Base-by-base conservation (phyloP, 352 stramenopile species). In the Aphanomyces invadans region DNA sequence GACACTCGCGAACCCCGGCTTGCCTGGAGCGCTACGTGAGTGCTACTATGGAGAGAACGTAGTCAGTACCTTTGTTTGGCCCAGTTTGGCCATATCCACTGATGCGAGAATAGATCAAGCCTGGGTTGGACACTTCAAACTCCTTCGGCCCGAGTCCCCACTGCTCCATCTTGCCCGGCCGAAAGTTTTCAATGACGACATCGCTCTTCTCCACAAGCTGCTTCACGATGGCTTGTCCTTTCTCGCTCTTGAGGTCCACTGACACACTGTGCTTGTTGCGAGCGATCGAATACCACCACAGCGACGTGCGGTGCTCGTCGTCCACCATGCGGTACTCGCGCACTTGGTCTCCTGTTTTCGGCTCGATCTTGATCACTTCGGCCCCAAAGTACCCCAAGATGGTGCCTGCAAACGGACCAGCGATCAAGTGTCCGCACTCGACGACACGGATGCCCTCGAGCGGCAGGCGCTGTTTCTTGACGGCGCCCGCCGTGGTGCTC, bases 341-440 rank as follows among this genome's bases (percentile, higher is more conserved):
- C 65, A 94, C 72, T 55, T 93, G 84, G 57, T 96, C 87, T 11
- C 87, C 87, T 15, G 76, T 89, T 3, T 83, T 87, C 10, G 86
- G 84, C 70, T 96, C 88, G 36, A 96, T 83, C 62, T 95, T 95
- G 78, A 95, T 95, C 51, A 95, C 86, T 71, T 96, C 87, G 3
- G 88, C 88, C 31, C 88, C 88, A 71, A 94, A 96, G 75, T 96
- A 94, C 70, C 74, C 88, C 49, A 96, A 64, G 60, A 96, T 93
- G 56, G 82, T 90, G 15, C 76, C 84, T 7, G 84, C 84, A 68
- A 92, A 92, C 44, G 84, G 84, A 0, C 84, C 84, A 0, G 84
- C 84, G 60, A 92, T 89, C 55, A 92, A 71, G 62, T 92, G 84
- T 29, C 84, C 84, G 70, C 81, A 90, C 36, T 92, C 84, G 33